These are phyloP conservation scores for Lepidium campestre DNA, from an alignment of 441 rosid genomes.

Conservation along the genomic window DNA sequence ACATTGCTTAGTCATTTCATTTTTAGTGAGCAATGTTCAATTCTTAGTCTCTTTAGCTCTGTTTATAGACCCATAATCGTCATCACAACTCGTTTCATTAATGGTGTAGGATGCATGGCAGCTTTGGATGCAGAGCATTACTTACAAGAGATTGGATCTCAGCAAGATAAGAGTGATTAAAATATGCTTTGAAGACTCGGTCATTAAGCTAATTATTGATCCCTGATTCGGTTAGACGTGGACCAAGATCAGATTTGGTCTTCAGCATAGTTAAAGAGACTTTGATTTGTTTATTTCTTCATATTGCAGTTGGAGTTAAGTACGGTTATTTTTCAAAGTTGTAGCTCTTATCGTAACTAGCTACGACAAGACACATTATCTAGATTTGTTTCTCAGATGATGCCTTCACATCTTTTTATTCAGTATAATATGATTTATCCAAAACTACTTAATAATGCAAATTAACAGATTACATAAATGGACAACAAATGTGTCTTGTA, in stretches of 20 bases:
- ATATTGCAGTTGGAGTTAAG: neutral
- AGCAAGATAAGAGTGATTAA: slow-evolving; percentile 56
- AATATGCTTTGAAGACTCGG: neutral
- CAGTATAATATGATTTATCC: neutral
- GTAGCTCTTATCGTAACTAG: slow-evolving; percentile 3
- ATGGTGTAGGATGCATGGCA: slow-evolving; percentile 86
- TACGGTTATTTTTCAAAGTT: slow-evolving; percentile 1
- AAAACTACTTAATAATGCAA: neutral
- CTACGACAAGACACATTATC: neutral
- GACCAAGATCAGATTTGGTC: neutral
- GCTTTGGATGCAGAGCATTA: slow-evolving; percentile 95
- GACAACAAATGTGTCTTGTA: neutral
- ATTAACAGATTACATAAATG: neutral
- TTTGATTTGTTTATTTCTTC: slow-evolving; percentile 5
- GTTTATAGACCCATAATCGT: neutral
- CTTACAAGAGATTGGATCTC: slow-evolving; percentile 80
- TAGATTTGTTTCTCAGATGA: neutral
- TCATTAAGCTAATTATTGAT: neutral
- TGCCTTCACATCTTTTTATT: neutral
- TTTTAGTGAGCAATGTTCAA: too few species aligned
- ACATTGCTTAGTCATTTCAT: neutral
- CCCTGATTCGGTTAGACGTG: neutral
- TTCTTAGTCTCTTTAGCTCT: too few species aligned
- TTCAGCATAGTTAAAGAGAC: neutral
- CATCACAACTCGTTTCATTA: neutral